phyloP scores from a whole-genome alignment of 1,284 basidiomycete genomes.

The Fomitopsis schrenkii region DNA sequence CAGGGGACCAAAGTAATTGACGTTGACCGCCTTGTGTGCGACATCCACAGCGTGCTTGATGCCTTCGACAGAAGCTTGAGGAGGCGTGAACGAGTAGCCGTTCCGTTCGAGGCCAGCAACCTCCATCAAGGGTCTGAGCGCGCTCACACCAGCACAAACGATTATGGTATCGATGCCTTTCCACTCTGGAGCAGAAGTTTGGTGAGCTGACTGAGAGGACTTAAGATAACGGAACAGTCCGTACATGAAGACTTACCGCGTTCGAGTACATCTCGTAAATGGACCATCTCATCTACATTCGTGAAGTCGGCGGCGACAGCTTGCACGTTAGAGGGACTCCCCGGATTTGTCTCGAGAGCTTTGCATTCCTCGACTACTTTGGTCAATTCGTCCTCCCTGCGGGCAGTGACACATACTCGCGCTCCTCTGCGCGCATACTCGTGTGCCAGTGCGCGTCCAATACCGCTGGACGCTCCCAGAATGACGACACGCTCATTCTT shows the following conservation, averaged over 20 bases:
- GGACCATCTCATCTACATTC: constrained; percentile 63
- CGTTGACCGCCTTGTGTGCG: constrained; percentile 47
- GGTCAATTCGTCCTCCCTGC: constrained; percentile 55
- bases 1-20: constrained; percentile 66
- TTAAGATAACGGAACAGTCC: no score
- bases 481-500: constrained; percentile 69
- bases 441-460: constrained; percentile 73
- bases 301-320: constrained; percentile 63
- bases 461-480: constrained; percentile 79
- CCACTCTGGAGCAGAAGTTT: constrained; percentile 51
- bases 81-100: constrained; percentile 27
- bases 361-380: constrained; percentile 62
- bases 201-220: no score
- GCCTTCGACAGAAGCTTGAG: constrained; percentile 41
- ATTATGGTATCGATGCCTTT: constrained; percentile 81
- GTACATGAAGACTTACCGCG: constrained; percentile 40
- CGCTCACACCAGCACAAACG: constrained; percentile 84
- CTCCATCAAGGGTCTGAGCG: constrained; percentile 74
- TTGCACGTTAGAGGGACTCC: constrained; percentile 25
- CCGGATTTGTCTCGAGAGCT: constrained; percentile 9
- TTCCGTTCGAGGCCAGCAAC: constrained; percentile 59
- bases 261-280: constrained; percentile 51
- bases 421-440: constrained; percentile 76
- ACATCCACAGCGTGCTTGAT: constrained; percentile 50
- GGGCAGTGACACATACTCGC: constrained; percentile 72